These are phyloP conservation scores for Colletotrichum tanaceti DNA, from an alignment of 2,329 filamentous ascomycete genomes.

Conservation along the genomic window DNA sequence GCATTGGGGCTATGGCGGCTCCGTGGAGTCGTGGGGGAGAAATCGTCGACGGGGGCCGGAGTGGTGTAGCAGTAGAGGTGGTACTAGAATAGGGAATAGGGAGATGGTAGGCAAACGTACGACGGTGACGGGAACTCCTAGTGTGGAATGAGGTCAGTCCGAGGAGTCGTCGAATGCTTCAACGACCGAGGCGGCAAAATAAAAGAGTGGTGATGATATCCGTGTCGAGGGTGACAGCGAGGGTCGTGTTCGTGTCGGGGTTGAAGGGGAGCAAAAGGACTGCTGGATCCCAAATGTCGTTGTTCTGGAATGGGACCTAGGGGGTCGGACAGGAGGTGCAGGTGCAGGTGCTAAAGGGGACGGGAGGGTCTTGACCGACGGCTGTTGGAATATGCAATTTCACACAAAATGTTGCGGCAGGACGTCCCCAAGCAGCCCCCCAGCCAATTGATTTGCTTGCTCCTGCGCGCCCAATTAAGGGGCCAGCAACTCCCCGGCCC, in stretches of 20 bases:
- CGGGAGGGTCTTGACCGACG: conserved; percentile 42
- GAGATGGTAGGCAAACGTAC: conserved; percentile 35
- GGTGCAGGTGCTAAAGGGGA: conserved; percentile 42
- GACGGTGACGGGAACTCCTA: conserved; percentile 29
- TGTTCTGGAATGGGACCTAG: conserved; percentile 37
- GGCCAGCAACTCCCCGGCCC: conserved; percentile 38
- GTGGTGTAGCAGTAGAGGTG: neutral
- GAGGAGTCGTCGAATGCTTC: conserved; percentile 29
- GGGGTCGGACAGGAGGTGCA: conserved; percentile 39
- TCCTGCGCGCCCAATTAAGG: conserved; percentile 43
- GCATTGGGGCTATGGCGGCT: conserved; percentile 32
- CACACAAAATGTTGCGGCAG: conserved; percentile 53
- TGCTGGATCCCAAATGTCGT: conserved; percentile 39
- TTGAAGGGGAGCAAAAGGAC: conserved; percentile 34
- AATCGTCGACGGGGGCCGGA: conserved; percentile 23
- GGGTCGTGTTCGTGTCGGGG: conserved; percentile 35
- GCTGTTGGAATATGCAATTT: conserved; percentile 52
- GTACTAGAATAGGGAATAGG: too few species aligned
- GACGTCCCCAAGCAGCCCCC: conserved; percentile 35
- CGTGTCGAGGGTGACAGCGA: conserved; percentile 32
- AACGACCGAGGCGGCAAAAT: conserved; percentile 21
- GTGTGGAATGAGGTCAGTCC: conserved; percentile 25
- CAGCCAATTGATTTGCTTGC: conserved; percentile 42
- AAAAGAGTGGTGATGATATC: conserved; percentile 25
- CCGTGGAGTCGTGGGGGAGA: conserved; percentile 31